A percentile compares a stretch with the other conserved stretches of the same genome.
Conservation (phyloP, 2,329 filamentous ascomycete genomes). For the Ophiocordyceps sinensis region DNA sequence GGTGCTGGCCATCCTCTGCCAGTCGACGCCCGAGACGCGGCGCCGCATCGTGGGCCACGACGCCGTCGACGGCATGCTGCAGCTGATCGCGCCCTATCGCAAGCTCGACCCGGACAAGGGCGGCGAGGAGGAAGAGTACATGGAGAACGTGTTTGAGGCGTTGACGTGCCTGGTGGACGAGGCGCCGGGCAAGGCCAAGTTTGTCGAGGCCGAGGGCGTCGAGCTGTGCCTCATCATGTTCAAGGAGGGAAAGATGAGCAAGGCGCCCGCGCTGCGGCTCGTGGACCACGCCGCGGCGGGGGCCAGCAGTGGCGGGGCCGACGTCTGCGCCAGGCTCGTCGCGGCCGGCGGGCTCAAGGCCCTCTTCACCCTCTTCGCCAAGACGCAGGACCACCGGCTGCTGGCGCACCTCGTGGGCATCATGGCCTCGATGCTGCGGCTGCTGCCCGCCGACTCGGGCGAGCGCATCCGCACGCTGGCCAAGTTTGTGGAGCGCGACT, state of each 20-base stretch:
- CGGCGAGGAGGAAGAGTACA: slow-evolving; percentile 83
- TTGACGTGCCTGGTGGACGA: slow-evolving; percentile 71
- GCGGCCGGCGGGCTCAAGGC: slow-evolving; percentile 75
- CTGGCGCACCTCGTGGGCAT: slow-evolving; percentile 75
- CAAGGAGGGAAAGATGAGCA: slow-evolving; percentile 74
- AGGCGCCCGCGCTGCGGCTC: slow-evolving; percentile 60
- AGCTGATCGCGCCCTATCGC: slow-evolving; percentile 72
- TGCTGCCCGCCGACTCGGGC: slow-evolving; percentile 63
- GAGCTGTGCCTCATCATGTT: slow-evolving; percentile 89
- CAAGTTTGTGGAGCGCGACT: slow-evolving; percentile 93
- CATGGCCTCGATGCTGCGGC: slow-evolving; percentile 67
- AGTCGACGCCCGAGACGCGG: slow-evolving; percentile 55
- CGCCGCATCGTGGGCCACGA: slow-evolving; percentile 48
- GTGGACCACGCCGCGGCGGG: slow-evolving; percentile 64
- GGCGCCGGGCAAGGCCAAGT: slow-evolving; percentile 58
- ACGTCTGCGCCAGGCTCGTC: slow-evolving; percentile 62
- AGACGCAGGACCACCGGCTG: slow-evolving; percentile 53
- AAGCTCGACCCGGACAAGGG: slow-evolving; percentile 75
- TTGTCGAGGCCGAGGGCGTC: slow-evolving; percentile 79
- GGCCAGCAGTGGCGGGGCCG: slow-evolving; percentile 25
- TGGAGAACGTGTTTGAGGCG: slow-evolving; percentile 84
- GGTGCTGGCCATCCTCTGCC: slow-evolving; percentile 75
- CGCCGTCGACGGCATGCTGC: slow-evolving; percentile 65
- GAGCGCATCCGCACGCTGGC: slow-evolving; percentile 72
- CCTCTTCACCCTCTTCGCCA: slow-evolving; percentile 78